These are phyloP conservation scores for Blattamonas nauphoetae DNA, from an alignment of 78 protist genomes.

Conservation along the genomic window DNA sequence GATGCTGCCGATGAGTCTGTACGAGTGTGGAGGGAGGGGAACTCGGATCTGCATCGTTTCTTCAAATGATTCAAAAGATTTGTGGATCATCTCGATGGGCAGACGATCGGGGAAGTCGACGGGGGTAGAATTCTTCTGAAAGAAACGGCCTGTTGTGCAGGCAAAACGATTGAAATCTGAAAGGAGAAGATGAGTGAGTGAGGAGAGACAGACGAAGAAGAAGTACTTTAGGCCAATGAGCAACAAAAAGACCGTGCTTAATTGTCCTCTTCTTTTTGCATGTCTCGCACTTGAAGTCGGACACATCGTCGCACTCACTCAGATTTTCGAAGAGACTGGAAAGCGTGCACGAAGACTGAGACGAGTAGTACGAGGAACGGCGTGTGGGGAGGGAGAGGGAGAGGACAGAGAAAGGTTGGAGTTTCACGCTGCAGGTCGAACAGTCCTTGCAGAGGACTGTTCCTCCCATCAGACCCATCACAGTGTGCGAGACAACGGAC, in stretches of 20 bases:
- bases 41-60: too few relatives aligned
- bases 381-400: background rate
- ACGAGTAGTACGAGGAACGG: background rate
- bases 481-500: background rate
- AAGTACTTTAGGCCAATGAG: background rate
- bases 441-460: background rate
- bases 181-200: background rate
- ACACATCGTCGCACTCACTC: background rate
- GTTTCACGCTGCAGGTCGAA: background rate
- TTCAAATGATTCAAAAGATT: too few relatives aligned
- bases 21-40: background rate
- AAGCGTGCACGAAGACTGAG: background rate
- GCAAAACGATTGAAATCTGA: background rate
- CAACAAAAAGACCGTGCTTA: background rate
- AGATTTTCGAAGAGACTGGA: background rate
- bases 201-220: background rate
- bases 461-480: background rate
- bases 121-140: background rate
- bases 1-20: background rate
- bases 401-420: background rate
- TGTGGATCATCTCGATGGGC: background rate
- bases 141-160: background rate
- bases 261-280: background rate
- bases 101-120: background rate
- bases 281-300: background rate